Evolutionary conservation across 306 rosid genomes (phyloP), one percentile per base, ranked within the genome.

Genomic region (Geum urbanum): DNA sequence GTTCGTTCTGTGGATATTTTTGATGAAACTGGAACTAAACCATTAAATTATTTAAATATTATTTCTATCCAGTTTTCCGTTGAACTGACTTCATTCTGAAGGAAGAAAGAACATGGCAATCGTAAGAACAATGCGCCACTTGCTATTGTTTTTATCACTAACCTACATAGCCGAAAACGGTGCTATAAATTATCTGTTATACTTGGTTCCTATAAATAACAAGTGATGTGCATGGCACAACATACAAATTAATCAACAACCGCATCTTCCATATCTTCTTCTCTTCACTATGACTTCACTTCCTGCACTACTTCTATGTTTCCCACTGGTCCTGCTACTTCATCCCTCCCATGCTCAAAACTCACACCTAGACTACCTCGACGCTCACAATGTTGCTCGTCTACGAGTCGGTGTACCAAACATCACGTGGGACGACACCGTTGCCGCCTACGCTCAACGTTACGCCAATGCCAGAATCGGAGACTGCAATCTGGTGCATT

Each of bases 341-440:
- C 67, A 35, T 0, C 40, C 39, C n/a, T 35, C 74, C 9, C 35
- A n/a, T 44, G 76, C 84, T 37, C 86, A 76, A 73, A 72, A 79
- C 81, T 76, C 86, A 1, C 72, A 56, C 16, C 84, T 79, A 60
- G 84, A 79, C 84, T 73, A 39, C 55, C 39, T 79, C 63, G 24
- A 70, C 8, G 79, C 72, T 7, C 86, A 79, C 80, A 83, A 79
- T 32, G 19, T 5, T 0, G 84, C 82, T 24, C 82, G 82, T 1
- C 0, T 22, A 0, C 35, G 39, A 16, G 80, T 77, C 13, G 18
- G 70, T 3, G 78, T 73, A 0, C 55, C 69, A 0, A 13, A 58
- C 0, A 4, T 80, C 13, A 67, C 20, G 3, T 84, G 85, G 81
- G 78, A 69, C 22, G 11, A 35, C 13, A 50, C 43, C 0, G 68